phyloP scores from a whole-genome alignment of 2,329 filamentous ascomycete species.

The Zalaria sp. region DNA sequence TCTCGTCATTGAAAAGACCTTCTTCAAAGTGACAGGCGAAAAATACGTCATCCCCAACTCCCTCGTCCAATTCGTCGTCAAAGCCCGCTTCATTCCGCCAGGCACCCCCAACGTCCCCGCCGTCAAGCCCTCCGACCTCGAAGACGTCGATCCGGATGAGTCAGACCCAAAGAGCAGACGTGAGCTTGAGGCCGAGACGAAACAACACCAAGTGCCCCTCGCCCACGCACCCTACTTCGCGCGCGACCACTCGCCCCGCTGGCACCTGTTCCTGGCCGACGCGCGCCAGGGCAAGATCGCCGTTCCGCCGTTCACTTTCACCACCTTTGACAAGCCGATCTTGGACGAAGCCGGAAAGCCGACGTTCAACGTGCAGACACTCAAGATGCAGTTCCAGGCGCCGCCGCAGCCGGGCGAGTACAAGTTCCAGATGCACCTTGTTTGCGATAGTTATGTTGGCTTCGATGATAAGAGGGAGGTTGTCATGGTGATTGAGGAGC shows the following conservation, averaged over 20 bases:
- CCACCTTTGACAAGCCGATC: constrained; percentile 78
- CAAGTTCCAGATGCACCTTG: constrained; percentile 83
- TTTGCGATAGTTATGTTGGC: constrained; percentile 91
- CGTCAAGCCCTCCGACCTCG: constrained; percentile 64
- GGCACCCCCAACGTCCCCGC: constrained; percentile 62
- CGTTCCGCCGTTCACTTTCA: constrained; percentile 92
- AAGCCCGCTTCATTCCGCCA: constrained; percentile 84
- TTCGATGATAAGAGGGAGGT: constrained; percentile 89
- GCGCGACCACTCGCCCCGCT: constrained; percentile 76
- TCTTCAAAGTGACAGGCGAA: constrained; percentile 97
- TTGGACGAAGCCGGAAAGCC: constrained; percentile 69
- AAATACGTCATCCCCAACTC: constrained; percentile 83
- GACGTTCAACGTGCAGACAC: constrained; percentile 87
- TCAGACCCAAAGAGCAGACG: constrained; percentile 65
- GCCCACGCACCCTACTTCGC: constrained; percentile 82
- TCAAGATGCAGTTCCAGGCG: constrained; percentile 94
- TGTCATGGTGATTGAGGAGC: constrained; percentile 76
- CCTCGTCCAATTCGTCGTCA: constrained; percentile 86
- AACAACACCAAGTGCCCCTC: constrained; percentile 63
- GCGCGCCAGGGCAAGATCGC: constrained; percentile 91
- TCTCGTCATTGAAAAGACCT: constrained; percentile 76
- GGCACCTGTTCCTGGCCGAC: constrained; percentile 91
- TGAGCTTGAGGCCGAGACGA: constrained; percentile 51
- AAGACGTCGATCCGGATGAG: constrained; percentile 85
- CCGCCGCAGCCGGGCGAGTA: constrained; percentile 87